Conservation (phyloP, 306 rosid genomes). For the Glycine soja region DNA sequence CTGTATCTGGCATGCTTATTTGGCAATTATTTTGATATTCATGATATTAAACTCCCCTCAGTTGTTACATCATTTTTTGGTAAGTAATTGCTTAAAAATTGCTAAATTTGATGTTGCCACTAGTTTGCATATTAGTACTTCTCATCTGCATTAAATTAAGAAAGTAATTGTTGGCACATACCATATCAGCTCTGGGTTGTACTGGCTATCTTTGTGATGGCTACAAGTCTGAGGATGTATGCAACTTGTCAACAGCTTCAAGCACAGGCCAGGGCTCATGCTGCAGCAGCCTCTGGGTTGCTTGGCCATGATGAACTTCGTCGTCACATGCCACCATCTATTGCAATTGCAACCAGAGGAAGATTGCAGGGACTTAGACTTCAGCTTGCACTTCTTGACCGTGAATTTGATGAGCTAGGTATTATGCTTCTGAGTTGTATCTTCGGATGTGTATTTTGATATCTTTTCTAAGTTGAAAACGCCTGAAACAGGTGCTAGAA, state of each 20-base stretch:
- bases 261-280: constrained; percentile 93
- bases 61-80: constrained; percentile 82
- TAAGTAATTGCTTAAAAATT: constrained; percentile 40
- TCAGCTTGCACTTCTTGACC: constrained; percentile 95
- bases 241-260: constrained; percentile 93
- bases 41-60: constrained; percentile 74
- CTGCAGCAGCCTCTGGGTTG: constrained; percentile 83
- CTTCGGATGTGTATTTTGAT: constrained; percentile 19
- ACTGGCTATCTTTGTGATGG: constrained; percentile 72
- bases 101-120: constrained; percentile 3
- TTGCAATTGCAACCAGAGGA: constrained; percentile 87
- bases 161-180: constrained; percentile 13
- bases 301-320: constrained; percentile 85
- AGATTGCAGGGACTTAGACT: constrained; percentile 94
- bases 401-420: constrained; percentile 93
- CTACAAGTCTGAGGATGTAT: constrained; percentile 61
- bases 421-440: constrained; percentile 31
- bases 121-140: not conserved
- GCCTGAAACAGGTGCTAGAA: not conserved
- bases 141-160: constrained; percentile 28
- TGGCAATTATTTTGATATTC: constrained; percentile 70
- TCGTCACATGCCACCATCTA: constrained; percentile 82
- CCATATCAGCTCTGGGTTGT: constrained; percentile 78
- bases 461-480: constrained; percentile 23
- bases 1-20: constrained; percentile 26